A percentile compares a stretch with the other conserved stretches of the same genome.
Conservation (phyloP, 1,139 yeast species). For the Diutina neorugosa region DNA sequence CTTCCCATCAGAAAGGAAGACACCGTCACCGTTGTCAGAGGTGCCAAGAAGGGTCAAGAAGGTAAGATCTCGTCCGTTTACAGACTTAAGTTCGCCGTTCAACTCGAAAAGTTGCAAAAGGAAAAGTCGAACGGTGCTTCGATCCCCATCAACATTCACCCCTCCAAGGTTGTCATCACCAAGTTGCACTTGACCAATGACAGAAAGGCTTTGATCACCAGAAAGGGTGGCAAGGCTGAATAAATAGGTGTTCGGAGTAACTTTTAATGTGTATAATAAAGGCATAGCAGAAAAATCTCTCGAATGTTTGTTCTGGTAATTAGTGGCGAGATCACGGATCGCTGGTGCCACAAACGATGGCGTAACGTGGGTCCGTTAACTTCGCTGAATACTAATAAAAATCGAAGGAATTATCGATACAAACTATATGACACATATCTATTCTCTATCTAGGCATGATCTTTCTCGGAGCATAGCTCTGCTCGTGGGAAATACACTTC, state of each 20-base stretch:
- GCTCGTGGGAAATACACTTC: neutral
- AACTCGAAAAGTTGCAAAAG: conserved; percentile 94
- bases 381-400: too few species aligned
- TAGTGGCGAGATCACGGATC: neutral
- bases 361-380: too few species aligned
- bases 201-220: conserved; percentile 93
- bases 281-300: neutral
- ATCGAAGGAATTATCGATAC: too few species aligned
- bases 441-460: too few species aligned
- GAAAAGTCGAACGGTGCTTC: conserved; percentile 99
- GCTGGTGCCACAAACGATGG: too few species aligned
- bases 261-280: conserved; percentile 3
- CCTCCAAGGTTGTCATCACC: conserved; percentile 98
- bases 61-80: conserved; percentile 96
- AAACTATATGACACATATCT: too few species aligned
- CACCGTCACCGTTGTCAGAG: conserved; percentile 92
- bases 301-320: neutral
- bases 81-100: conserved; percentile 97
- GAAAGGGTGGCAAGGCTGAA: conserved; percentile 66
- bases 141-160: conserved; percentile 94
- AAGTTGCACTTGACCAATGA: conserved; percentile 97
- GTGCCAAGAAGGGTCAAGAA: conserved; percentile 99
- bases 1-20: conserved; percentile 98
- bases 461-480: neutral
- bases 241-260: conserved; percentile 8